A percentile compares a stretch with the other conserved stretches of the same genome.
Evolutionary conservation across 257 asterid genomes (phyloP).

Genomic region (Capsicum chinense): DNA sequence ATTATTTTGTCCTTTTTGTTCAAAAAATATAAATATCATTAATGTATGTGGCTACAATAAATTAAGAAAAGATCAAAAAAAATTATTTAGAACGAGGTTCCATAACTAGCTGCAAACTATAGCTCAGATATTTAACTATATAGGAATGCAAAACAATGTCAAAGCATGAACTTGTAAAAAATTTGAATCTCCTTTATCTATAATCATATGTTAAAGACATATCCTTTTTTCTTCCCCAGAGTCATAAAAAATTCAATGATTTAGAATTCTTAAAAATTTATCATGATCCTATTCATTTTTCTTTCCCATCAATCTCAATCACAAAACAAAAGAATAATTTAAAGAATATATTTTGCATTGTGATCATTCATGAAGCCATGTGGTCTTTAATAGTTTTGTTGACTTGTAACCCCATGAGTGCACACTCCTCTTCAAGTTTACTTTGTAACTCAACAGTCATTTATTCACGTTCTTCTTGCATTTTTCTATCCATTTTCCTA

Average conservation of each 20-base stretch:
- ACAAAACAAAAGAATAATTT: too few relatives aligned
- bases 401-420: background rate
- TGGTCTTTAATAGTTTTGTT: background rate
- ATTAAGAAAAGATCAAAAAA: background rate
- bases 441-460: background rate
- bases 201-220: background rate
- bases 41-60: background rate
- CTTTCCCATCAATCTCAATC: too few relatives aligned
- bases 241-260: too few relatives aligned
- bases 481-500: background rate
- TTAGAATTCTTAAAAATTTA: too few relatives aligned
- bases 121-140: background rate
- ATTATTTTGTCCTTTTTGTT: background rate
- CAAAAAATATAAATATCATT: too few relatives aligned
- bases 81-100: background rate
- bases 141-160: background rate
- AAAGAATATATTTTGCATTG: background rate
- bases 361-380: background rate
- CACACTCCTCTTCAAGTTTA: background rate
- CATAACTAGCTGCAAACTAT: background rate
- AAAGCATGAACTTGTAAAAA: background rate
- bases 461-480: background rate
- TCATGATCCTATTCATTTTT: too few relatives aligned
- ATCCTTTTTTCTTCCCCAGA: background rate
- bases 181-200: background rate